phyloP scores from a whole-genome alignment of 768 basidiomycete species.

The Tulasnella sp. region DNA sequence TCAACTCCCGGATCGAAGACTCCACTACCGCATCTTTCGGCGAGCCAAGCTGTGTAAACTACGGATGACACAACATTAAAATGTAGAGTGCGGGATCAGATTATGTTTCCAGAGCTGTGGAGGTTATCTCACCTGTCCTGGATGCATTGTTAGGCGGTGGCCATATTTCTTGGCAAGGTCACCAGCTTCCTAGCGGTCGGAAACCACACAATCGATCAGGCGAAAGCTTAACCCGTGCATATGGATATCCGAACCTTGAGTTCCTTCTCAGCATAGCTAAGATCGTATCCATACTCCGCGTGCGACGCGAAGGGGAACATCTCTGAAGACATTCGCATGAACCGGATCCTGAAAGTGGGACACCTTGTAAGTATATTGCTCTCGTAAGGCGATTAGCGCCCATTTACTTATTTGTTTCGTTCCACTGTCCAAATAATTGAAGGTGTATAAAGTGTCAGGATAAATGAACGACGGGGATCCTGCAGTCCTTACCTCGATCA shows the following conservation, averaged over 20 bases:
- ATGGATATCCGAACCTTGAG: too few relatives aligned
- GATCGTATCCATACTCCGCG: constrained; percentile 62
- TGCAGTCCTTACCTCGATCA: constrained; percentile 43
- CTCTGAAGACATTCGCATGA: constrained; percentile 80
- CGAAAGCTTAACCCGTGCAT: too few relatives aligned
- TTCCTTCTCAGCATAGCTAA: constrained; percentile 58
- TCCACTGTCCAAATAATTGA: constrained; percentile 48
- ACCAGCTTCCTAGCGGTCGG: constrained; percentile 39
- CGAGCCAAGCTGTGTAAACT: constrained; percentile 53
- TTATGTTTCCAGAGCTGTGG: neutral
- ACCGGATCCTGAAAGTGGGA: constrained; percentile 48
- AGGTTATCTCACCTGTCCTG: constrained; percentile 70
- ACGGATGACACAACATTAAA: neutral
- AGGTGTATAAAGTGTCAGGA: neutral
- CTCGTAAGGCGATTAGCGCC: too few relatives aligned
- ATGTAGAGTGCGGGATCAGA: neutral
- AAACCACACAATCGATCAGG: too few relatives aligned
- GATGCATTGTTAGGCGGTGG: constrained; percentile 77
- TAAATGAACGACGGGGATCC: neutral
- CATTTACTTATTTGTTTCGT: constrained; percentile 61
- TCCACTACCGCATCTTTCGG: constrained; percentile 65
- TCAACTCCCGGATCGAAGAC: constrained; percentile 67
- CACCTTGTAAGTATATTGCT: too few relatives aligned
- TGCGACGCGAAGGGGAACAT: constrained; percentile 93
- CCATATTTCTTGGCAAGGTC: constrained; percentile 56